A percentile compares a stretch with the other conserved stretches of the same genome.
Conservation (phyloP, 2,329 filamentous ascomycete genomes). For the Nemania sp. region DNA sequence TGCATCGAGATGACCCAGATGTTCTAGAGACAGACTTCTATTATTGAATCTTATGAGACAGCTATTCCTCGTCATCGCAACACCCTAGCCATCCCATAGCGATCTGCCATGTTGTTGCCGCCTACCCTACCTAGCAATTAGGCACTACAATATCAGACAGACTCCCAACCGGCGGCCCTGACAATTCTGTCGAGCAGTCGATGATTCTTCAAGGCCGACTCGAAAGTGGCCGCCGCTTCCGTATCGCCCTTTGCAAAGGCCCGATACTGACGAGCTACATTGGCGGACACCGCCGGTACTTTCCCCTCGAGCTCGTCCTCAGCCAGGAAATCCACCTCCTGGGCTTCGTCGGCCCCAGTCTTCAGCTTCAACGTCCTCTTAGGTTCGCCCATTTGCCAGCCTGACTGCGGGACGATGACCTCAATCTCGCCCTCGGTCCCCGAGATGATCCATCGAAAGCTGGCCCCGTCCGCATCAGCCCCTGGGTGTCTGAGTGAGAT, state of each 20-base stretch:
- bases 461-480: conserved; percentile 30
- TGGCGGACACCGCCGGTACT: conserved; percentile 23
- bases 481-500: conserved; percentile 35
- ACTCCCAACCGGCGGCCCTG: conserved; percentile 35
- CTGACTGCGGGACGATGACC: conserved; percentile 25
- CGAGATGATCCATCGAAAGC: conserved; percentile 43
- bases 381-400: conserved; percentile 28
- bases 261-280: conserved; percentile 31
- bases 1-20: too few species aligned
- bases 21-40: too few species aligned
- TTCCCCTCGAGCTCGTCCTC: conserved; percentile 17
- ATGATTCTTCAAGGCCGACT: conserved; percentile 33
- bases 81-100: too few species aligned
- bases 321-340: conserved; percentile 21
- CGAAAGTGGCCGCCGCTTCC: conserved; percentile 27
- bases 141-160: conserved; percentile 9
- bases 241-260: conserved; percentile 31
- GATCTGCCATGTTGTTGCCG: too few species aligned
- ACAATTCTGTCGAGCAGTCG: conserved; percentile 31
- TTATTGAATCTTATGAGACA: too few species aligned
- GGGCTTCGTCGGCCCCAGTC: conserved; percentile 17
- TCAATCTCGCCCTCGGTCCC: conserved; percentile 45
- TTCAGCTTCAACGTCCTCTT: conserved; percentile 29
- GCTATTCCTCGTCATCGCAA: too few species aligned
- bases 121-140: too few species aligned